Evolutionary conservation across 805 yeast genomes (phyloP), one percentile per base, ranked within the genome.

Genomic region (Teunomyces funiuensis): DNA sequence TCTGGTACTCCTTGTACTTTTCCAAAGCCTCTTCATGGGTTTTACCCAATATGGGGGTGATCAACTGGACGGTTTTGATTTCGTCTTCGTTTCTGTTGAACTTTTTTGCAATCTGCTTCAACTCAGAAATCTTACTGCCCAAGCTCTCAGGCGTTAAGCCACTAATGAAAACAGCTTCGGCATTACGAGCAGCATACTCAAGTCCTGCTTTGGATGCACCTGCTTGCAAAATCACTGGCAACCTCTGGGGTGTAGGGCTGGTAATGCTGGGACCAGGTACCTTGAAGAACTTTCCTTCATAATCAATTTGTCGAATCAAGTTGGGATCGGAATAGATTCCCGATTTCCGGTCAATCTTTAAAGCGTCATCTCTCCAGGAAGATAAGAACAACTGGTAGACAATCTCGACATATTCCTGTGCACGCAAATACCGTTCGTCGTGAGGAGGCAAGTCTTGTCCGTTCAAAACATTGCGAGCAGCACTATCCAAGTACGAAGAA

Each of bases 181-280:
- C 40, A 17, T 37, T 37, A 10, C 26, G n/a, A 6, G 40, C 40
- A 7, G 40, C 40, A 19, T 28, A 28, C 19, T 37, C 36, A 19
- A 19, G 33, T 13, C 40, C 40, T 13, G 10, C 23, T 5, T 28
- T 28, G 7, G 40, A 37, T 4, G 40, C 31, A 11, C 40, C 40
- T 3, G 40, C 40, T 29, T 37, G 40, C 15, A 37, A 15, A n/a
- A 37, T 37, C 11, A 37, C 40, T 6, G 40, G 40, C 28, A 37
- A 15, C 23, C 40, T 29, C 27, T 37, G 40, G 6, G 40, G 40
- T 7, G 28, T 28, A 15, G 40, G 40, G 22, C 31, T 31, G 10
- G 34, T 37, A 10, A 37, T 37, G 9, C 33, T 28, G 3, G 40
- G 40, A 13, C 40, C 40, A 6, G 40, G 40, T 8, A 37, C 40